Evolutionary conservation across 495 filamentous ascomycete species (phyloP).

Genomic region (Xylaria sp.): DNA sequence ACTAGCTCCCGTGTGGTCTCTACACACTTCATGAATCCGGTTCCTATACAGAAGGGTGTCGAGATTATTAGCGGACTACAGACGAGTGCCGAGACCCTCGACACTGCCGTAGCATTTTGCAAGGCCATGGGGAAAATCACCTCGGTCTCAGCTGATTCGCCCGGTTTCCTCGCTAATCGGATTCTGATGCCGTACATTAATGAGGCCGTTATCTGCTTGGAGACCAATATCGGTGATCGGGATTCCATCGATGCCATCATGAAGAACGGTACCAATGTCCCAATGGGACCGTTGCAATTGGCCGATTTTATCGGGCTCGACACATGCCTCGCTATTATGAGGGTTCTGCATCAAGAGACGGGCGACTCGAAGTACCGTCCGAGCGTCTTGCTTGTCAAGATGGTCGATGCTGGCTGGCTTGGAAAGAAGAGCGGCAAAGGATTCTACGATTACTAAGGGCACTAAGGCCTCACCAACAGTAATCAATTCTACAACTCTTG

Average conservation of each 20-base stretch:
- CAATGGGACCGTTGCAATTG: conserved; percentile 93
- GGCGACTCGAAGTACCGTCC: conserved; percentile 96
- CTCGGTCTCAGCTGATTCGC: conserved; percentile 83
- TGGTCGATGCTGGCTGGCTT: conserved; percentile 98
- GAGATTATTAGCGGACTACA: conserved; percentile 96
- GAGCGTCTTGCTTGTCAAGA: conserved; percentile 81
- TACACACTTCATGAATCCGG: conserved; percentile 99
- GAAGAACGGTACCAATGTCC: conserved; percentile 98
- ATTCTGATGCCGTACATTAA: conserved; percentile 99
- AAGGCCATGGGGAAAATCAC: conserved; percentile 92
- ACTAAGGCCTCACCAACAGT: background rate
- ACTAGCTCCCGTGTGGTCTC: conserved; percentile 88
- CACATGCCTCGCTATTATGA: conserved; percentile 97
- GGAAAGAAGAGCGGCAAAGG: conserved; percentile 98
- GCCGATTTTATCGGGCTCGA: conserved; percentile 98
- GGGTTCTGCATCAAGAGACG: conserved; percentile 88
- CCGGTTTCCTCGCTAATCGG: conserved; percentile 94
- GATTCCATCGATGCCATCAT: conserved; percentile 97
- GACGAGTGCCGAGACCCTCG: conserved; percentile 80
- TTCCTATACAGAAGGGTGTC: conserved; percentile 95
- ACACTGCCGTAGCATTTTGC: conserved; percentile 85
- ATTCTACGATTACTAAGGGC: conserved; percentile 82
- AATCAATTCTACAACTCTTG: background rate
- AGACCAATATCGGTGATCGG: conserved; percentile 85
- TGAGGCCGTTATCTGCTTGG: conserved; percentile 94